phyloP scores from a whole-genome alignment of 2,329 filamentous ascomycete species.

The Cladosporium sphaerospermum region DNA sequence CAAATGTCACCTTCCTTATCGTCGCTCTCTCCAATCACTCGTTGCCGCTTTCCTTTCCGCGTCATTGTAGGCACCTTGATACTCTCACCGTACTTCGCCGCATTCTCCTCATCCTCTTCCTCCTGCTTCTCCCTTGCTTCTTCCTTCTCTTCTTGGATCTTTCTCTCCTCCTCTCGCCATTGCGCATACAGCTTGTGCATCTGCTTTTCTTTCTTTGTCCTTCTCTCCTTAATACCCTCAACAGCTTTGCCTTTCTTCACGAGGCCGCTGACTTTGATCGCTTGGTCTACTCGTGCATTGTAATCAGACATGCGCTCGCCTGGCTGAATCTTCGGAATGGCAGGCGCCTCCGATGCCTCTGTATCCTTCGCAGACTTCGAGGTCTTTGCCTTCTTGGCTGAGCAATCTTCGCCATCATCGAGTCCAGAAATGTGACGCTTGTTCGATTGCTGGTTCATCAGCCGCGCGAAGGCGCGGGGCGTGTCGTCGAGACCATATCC shows the following conservation, averaged over 20 bases:
- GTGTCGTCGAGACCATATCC: slow-evolving; percentile 66
- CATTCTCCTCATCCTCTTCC: slow-evolving; percentile 54
- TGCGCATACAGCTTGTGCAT: slow-evolving; percentile 56
- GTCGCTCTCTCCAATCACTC: slow-evolving; percentile 41
- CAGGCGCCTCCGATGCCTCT: slow-evolving; percentile 15
- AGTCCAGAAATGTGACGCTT: slow-evolving; percentile 58
- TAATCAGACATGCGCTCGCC: slow-evolving; percentile 82
- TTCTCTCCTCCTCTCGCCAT: slow-evolving; percentile 71
- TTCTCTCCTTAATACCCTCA: slow-evolving; percentile 58
- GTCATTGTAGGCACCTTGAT: slow-evolving; percentile 35
- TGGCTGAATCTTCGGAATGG: slow-evolving; percentile 65
- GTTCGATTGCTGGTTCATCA: slow-evolving; percentile 65
- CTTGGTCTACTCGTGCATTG: slow-evolving; percentile 72
- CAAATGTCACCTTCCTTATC: slow-evolving; percentile 68
- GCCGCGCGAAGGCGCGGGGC: slow-evolving; percentile 75
- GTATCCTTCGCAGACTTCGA: slow-evolving; percentile 15
- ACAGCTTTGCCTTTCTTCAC: slow-evolving; percentile 53
- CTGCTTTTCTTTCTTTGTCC: slow-evolving; percentile 77
- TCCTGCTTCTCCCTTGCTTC: slow-evolving; percentile 62
- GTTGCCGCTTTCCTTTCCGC: slow-evolving; percentile 36
- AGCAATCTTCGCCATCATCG: slow-evolving; percentile 58
- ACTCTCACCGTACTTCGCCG: slow-evolving; percentile 57
- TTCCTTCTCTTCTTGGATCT: slow-evolving; percentile 69
- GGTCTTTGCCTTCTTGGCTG: slow-evolving; percentile 42
- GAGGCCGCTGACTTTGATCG: slow-evolving; percentile 69